Conservation (phyloP, 139 green algal species). For the Chlorella vulgaris region DNA sequence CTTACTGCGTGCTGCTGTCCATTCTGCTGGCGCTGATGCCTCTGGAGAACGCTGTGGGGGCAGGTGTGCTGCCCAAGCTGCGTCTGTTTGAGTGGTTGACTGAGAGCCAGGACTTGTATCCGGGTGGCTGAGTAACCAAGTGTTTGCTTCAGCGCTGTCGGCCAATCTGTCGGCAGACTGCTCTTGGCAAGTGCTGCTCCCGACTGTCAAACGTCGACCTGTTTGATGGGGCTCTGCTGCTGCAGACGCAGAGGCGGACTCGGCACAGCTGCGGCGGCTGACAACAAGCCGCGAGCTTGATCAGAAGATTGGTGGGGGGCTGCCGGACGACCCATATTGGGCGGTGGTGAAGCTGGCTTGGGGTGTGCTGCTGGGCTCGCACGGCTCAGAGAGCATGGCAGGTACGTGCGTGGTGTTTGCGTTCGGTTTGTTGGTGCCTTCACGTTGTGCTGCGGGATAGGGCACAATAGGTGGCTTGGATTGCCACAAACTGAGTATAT, state of each 20-base stretch:
- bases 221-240: background rate
- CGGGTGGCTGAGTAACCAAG: background rate
- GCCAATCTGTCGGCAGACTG: too few relatives aligned
- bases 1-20: conserved; percentile 37
- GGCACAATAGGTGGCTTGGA: background rate
- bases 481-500: too few relatives aligned
- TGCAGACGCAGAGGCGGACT: conserved; percentile 34
- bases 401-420: conserved; percentile 6
- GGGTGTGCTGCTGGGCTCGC: conserved; percentile 55
- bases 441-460: background rate
- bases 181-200: too few relatives aligned
- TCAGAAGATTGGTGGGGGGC: conserved; percentile 17
- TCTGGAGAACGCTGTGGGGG: conserved; percentile 30
- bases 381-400: conserved; percentile 9
- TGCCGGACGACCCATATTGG: conserved; percentile 27
- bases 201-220: too few relatives aligned
- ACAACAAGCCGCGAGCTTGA: conserved; percentile 30
- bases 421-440: background rate
- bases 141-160: too few relatives aligned
- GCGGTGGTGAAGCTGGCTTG: conserved; percentile 56
- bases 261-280: conserved; percentile 34
- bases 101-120: background rate
- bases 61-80: background rate
- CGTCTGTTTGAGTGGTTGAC: background rate
- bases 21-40: conserved; percentile 45